Evolutionary conservation across 805 yeast species (phyloP), one percentile per base, ranked within the genome.

Genomic region (Hanseniaspora mollemarum): DNA sequence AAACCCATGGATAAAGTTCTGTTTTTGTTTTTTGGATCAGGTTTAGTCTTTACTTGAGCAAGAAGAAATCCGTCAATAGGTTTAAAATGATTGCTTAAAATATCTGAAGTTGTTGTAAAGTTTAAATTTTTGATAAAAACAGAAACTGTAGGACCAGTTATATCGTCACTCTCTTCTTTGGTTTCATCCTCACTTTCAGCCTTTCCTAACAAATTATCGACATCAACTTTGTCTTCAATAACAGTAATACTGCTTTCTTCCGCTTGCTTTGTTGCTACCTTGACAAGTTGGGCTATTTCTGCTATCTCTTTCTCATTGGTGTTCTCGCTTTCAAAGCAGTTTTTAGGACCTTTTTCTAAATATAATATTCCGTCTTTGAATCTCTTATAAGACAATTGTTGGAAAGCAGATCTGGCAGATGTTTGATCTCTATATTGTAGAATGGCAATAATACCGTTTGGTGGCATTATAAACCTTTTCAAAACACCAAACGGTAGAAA

Each of bases 401-500:
- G 72, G 63, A 92, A 92, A 1, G 97, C 97, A 3, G 85, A 73
- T 66, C 96, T 80, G 1, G 94, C 97, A 41, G 83, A 71, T 13
- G 94, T 82, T 2, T 80, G 68, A 63, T 84, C 90, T 59, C 87
- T 73, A 66, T 80, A 88, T 66, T 90, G 96, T 9, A 92, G 80
- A 61, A 92, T 83, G 12, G 97, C 96, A 59, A 92, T 87, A 0
- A 96, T 87, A 9, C 96, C 97, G 5, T 94, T 83, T 5, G 96
- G 95, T 15, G 98, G 98, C 87, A 92, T 84, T 55, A 92, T 67
- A 16, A 87, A 71, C 58, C 95, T 74, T 55, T 78, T 79, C 25
- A 92, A 60, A 55, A 82, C 82, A 49, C 98, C 98, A 65, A 76
- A 79, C 35, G 80, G 81, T 2, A 81, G 66, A 60, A 92, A 92